phyloP scores from a whole-genome alignment of 768 basidiomycete species.

The Rhizopogon rudus region DNA sequence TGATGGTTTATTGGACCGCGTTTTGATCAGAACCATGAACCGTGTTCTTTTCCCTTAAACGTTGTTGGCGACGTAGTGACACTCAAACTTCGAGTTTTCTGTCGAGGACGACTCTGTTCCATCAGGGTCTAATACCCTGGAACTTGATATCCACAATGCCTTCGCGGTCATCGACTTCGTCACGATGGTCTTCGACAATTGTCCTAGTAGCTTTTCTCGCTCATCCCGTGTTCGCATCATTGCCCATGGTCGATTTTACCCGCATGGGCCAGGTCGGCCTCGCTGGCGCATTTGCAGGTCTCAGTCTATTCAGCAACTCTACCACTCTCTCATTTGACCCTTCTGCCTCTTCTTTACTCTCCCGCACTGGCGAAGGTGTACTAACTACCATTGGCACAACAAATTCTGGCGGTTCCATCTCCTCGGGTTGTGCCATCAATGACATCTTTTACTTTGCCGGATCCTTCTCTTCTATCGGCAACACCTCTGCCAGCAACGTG shows the following conservation, averaged over 20 bases:
- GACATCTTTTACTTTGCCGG: constrained; percentile 79
- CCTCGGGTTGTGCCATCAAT: constrained; percentile 66
- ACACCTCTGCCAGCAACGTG: constrained; percentile 60
- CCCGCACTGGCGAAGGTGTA: constrained; percentile 59
- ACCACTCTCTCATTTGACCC: constrained; percentile 60
- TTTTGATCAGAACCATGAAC: constrained; percentile 1
- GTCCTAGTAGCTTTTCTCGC: constrained; percentile 12
- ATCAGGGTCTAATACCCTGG: constrained; percentile 8
- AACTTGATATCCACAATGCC: constrained; percentile 1
- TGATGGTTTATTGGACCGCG: constrained; percentile 8
- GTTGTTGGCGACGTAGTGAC: neutral
- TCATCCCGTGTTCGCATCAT: constrained; percentile 27
- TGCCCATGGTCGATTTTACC: constrained; percentile 61
- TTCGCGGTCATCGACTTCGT: constrained; percentile 6
- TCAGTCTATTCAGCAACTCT: constrained; percentile 67
- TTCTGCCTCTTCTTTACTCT: constrained; percentile 64
- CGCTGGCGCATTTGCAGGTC: constrained; percentile 82
- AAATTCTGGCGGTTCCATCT: constrained; percentile 72
- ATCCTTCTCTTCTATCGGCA: constrained; percentile 69
- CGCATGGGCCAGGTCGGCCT: constrained; percentile 92
- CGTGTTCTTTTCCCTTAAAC: neutral
- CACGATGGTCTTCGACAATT: constrained; percentile 22
- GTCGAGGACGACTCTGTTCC: neutral
- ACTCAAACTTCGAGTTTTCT: neutral
- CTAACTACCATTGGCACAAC: constrained; percentile 72